phyloP scores from a whole-genome alignment of 2,329 filamentous ascomycete genomes.

The Chaetomium strumarium region DNA sequence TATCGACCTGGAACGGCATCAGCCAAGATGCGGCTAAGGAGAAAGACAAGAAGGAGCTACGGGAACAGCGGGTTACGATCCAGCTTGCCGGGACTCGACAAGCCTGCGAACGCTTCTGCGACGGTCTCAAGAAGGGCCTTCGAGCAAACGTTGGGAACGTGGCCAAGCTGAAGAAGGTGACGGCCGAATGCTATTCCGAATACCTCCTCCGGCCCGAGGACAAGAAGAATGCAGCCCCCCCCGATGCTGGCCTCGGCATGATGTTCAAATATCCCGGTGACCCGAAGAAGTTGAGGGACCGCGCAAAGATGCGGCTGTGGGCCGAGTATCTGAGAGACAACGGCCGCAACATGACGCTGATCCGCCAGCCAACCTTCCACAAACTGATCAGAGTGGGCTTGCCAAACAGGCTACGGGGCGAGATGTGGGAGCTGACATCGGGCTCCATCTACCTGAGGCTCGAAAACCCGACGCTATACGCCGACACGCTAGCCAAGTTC shows the following conservation, averaged over 20 bases:
- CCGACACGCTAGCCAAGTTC: conserved; percentile 77
- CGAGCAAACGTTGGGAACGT: conserved; percentile 84
- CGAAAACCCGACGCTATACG: conserved; percentile 76
- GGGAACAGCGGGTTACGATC: conserved; percentile 81
- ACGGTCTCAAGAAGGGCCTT: conserved; percentile 85
- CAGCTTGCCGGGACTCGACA: conserved; percentile 84
- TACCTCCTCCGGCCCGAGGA: conserved; percentile 63
- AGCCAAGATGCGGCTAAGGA: conserved; percentile 51
- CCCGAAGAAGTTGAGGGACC: conserved; percentile 84
- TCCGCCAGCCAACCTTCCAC: conserved; percentile 95
- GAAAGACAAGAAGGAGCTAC: conserved; percentile 38
- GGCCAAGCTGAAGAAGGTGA: conserved; percentile 73
- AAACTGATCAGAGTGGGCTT: conserved; percentile 94
- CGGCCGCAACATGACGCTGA: conserved; percentile 82
- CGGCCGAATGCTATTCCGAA: conserved; percentile 85
- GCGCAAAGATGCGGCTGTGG: conserved; percentile 97
- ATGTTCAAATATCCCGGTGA: conserved; percentile 93
- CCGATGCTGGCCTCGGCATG: conserved; percentile 92
- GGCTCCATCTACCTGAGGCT: conserved; percentile 85
- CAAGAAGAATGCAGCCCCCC: conserved; percentile 58
- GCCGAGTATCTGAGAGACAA: conserved; percentile 95
- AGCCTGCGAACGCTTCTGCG: conserved; percentile 91
- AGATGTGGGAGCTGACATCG: conserved; percentile 93
- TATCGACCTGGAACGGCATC: conserved; percentile 89
- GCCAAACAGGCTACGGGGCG: conserved; percentile 85